Evolutionary conservation across 192 early-diverging fungal genomes (phyloP), one percentile per base, ranked within the genome.

Genomic region (Coemansia sp.): DNA sequence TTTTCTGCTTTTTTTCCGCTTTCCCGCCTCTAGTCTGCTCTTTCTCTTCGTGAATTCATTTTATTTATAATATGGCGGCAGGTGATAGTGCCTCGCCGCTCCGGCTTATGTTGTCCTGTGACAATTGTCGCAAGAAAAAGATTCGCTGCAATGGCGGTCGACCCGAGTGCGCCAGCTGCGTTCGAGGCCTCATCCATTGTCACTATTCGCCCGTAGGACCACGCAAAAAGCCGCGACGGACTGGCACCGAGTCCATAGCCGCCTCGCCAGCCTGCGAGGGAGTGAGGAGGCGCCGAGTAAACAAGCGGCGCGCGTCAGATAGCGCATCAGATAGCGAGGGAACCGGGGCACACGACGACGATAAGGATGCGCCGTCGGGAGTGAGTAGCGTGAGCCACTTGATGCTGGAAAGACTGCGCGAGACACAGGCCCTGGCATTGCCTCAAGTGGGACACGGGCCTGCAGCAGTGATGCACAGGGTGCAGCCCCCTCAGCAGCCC

Each of bases 201-300:
- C 65, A 73, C 35, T 76, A 76, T 50, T 78, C 76, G 64, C 76
- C 70, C 6, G 79, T 81, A 4, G 79, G 79, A 6, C 79, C 73
- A 12, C 69, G 79, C 35, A 75, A 70, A 39, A 81, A 76, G 55
- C 79, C 79, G 3, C 73, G 78, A 31, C 64, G 66, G 18, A 8
- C 18, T 5, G 43, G 43, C 43, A 45, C 43, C 18, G 43, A 45
- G 35, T 12, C 69, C 36, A 1, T 60, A 39, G 39, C 28, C 31
- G 31, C 72, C 47, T 42, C 25, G 14, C n/a, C 25, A 20, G 21
- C 23, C 2, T 7, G 12, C 31, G 43, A 8, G 37, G n/a, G 34
- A 11, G 13, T 42, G 7, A 28, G 58, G 33, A 56, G n/a, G 14
- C 26, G 65, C 45, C 47, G 4, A 14, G 31, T 48, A 18, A 58